A percentile compares a stretch with the other conserved stretches of the same genome.
Evolutionary conservation across 2,329 filamentous ascomycete genomes (phyloP).

Genomic region (Epicoccum sorghinum): DNA sequence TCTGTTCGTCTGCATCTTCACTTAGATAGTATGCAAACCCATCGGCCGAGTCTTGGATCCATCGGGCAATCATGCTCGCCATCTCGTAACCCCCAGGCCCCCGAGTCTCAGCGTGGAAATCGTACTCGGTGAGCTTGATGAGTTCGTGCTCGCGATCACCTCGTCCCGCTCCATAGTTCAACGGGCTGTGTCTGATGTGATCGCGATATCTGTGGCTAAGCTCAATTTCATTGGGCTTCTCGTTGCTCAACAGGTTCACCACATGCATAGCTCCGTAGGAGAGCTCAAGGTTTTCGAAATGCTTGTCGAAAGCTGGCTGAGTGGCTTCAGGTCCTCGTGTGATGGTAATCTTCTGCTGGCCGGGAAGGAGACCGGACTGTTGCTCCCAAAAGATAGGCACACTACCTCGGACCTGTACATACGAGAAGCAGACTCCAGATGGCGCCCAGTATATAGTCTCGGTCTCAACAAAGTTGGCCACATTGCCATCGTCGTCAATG

Average conservation of each 20-base stretch:
- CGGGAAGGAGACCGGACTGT: constrained; percentile 81
- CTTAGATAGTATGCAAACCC: constrained; percentile 92
- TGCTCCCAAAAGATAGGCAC: constrained; percentile 99
- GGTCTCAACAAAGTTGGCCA: constrained; percentile 98
- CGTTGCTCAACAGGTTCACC: constrained; percentile 89
- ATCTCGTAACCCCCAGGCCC: constrained; percentile 87
- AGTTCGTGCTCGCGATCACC: constrained; percentile 71
- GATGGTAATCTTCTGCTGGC: constrained; percentile 91
- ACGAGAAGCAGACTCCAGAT: constrained; percentile 81
- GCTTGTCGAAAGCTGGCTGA: constrained; percentile 92
- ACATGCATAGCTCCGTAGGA: constrained; percentile 91
- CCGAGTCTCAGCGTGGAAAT: constrained; percentile 94
- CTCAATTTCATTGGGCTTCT: constrained; percentile 85
- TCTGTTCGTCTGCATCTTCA: constrained; percentile 68
- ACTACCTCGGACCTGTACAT: constrained; percentile 89
- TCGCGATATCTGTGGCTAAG: constrained; percentile 79
- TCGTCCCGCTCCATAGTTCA: constrained; percentile 66
- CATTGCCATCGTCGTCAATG: constrained; percentile 96
- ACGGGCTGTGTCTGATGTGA: constrained; percentile 74
- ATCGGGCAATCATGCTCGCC: constrained; percentile 79
- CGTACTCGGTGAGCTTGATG: constrained; percentile 83
- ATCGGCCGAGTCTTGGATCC: constrained; percentile 79
- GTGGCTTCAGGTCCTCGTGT: constrained; percentile 89
- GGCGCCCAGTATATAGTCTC: constrained; percentile 92
- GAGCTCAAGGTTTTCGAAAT: constrained; percentile 85